Evolutionary conservation across 1,284 basidiomycete genomes (phyloP), one percentile per base, ranked within the genome.

Genomic region (Irpex lacteus): DNA sequence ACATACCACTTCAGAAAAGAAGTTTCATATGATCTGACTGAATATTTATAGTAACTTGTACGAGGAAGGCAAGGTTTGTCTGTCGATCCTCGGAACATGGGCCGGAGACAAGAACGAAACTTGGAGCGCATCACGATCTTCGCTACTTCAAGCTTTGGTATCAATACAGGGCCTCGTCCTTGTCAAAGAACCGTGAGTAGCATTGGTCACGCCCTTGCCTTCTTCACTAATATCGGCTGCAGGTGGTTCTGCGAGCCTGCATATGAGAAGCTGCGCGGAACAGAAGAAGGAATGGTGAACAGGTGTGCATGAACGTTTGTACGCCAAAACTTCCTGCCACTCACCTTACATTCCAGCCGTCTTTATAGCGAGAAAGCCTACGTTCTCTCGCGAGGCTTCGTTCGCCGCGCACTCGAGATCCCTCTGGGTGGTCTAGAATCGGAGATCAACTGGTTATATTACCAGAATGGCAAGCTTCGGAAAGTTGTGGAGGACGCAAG

Each of bases 131-230:
- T 82, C 85, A 68, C 86, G 84, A 65, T 96, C 93, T 2, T 96
- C 94, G 8, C 79, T 98, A 47, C 83, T 98, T 5, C 96, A 98
- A 76, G 93, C 94, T 0, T 87, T 98, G 63, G 93, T 98, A 13
- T 96, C 94, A 13, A 97, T 98, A 60, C 95, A 97, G 72, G 95
- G 94, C 11, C 82, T 98, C 11, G 96, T 98, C 7, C 83, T 98
- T 5, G 95, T 97, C 5, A 91, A 92, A 71, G 91, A 96, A 72
- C 95, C 95, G 82, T 98, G 76, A 71, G 91, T 37, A 15, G 3
- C 8, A 60, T 8, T 26, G 1, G 11, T 26, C 38, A 32, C 49
- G 21, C 9, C 15, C 34, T 47, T 40, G 2, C 66, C 4, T 53
- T 37, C 54, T 53, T n/a, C 2, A 52, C n/a, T 52, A 18, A 52